A percentile compares a stretch with the other conserved stretches of the same genome.
Evolutionary conservation across 768 basidiomycete species (phyloP).

Genomic region (Polyporus arcularius): DNA sequence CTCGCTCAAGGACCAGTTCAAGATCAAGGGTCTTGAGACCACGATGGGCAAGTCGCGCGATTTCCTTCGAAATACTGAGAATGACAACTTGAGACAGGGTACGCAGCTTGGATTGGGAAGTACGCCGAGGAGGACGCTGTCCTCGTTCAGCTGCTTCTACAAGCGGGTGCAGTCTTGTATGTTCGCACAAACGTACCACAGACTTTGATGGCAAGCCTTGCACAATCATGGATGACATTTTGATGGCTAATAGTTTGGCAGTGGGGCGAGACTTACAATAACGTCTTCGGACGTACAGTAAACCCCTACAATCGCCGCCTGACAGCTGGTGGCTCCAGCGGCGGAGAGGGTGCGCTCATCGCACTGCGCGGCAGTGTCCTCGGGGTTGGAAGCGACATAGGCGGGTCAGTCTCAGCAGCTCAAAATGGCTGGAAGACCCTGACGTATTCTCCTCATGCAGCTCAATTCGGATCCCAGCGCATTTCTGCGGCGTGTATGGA

Average conservation of each 20-base stretch:
- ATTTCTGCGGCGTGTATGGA: slow-evolving; percentile 67
- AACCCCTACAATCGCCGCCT: slow-evolving; percentile 39
- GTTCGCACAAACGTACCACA: slow-evolving; percentile 22
- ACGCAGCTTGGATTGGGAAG: slow-evolving; percentile 52
- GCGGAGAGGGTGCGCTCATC: slow-evolving; percentile 79
- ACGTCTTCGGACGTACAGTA: slow-evolving; percentile 43
- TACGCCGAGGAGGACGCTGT: slow-evolving; percentile 46
- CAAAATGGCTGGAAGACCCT: not conserved
- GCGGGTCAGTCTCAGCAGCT: slow-evolving; percentile 50
- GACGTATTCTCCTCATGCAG: slow-evolving; percentile 31
- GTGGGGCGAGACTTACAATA: slow-evolving; percentile 46
- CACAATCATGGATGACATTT: too few species aligned
- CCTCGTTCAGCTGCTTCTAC: slow-evolving; percentile 48
- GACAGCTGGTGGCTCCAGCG: slow-evolving; percentile 65
- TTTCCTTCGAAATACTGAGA: not conserved
- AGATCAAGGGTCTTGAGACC: slow-evolving; percentile 59
- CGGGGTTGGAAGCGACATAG: slow-evolving; percentile 81
- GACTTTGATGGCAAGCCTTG: slow-evolving; percentile 36
- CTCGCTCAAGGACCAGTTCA: slow-evolving; percentile 35
- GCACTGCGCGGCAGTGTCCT: slow-evolving; percentile 47
- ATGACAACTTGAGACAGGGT: slow-evolving; percentile 34
- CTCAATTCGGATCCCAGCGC: slow-evolving; percentile 66
- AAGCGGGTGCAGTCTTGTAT: slow-evolving; percentile 47
- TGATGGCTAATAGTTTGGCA: slow-evolving; percentile 26
- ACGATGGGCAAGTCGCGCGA: slow-evolving; percentile 40